A percentile compares a stretch with the other conserved stretches of the same genome.
Evolutionary conservation across 1,284 basidiomycete species (phyloP).

Genomic region (Leccinum pachyderme): DNA sequence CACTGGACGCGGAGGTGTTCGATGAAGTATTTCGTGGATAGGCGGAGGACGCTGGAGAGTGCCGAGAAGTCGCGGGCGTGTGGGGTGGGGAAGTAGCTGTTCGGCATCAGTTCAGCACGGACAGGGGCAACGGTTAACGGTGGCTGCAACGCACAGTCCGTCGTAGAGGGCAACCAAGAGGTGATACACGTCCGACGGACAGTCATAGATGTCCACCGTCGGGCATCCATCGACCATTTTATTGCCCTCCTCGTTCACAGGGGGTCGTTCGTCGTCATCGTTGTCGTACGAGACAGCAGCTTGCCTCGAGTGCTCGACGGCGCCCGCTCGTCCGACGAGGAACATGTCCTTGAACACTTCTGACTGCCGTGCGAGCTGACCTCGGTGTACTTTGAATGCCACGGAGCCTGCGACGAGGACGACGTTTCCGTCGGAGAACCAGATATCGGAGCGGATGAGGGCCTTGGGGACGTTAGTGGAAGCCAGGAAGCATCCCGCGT

Average conservation of each 20-base stretch:
- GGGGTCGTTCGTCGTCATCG: neutral
- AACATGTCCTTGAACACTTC: slow-evolving; percentile 68
- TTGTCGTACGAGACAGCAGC: neutral
- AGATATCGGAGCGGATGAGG: slow-evolving; percentile 54
- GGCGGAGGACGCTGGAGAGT: slow-evolving; percentile 58
- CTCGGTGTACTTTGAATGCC: slow-evolving; percentile 70
- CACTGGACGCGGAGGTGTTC: slow-evolving; percentile 57
- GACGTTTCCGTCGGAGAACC: slow-evolving; percentile 71
- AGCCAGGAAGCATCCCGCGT: neutral
- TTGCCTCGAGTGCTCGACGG: slow-evolving; percentile 1
- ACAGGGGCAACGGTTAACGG: neutral
- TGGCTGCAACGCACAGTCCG: slow-evolving; percentile 38
- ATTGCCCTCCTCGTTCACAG: slow-evolving; percentile 30
- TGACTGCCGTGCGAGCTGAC: slow-evolving; percentile 68
- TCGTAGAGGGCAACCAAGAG: slow-evolving; percentile 63
- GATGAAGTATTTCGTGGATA: slow-evolving; percentile 69
- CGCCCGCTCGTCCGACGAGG: slow-evolving; percentile 45
- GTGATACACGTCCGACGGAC: slow-evolving; percentile 52
- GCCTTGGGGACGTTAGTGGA: slow-evolving; percentile 21
- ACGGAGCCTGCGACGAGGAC: slow-evolving; percentile 53
- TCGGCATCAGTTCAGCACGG: neutral
- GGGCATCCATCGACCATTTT: slow-evolving; percentile 50
- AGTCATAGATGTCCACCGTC: slow-evolving; percentile 53
- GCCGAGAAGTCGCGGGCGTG: slow-evolving; percentile 52
- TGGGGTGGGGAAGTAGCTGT: slow-evolving; percentile 42